Percentiles rank a stretch among this genome's conserved stretches.
These are phyloP conservation scores for Stephanodiscus minutulus DNA, from an alignment of 108 stramenopile genomes.

Conservation along the genomic window DNA sequence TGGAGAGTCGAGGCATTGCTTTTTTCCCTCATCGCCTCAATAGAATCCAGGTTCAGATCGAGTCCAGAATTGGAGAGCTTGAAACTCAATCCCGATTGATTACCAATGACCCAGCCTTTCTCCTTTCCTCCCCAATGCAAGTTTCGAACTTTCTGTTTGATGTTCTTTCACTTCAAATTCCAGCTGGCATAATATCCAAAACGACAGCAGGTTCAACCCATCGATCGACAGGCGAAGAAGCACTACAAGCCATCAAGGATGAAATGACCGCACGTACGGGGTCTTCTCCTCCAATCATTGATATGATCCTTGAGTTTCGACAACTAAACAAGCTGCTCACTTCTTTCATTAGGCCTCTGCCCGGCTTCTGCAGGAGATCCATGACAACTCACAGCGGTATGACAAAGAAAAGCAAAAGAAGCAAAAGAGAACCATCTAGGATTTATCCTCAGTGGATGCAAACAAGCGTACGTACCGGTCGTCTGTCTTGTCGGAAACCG, in stretches of 20 bases:
- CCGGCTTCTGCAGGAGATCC: constrained; percentile 26
- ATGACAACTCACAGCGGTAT: background rate
- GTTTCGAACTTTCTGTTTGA: constrained; percentile 54
- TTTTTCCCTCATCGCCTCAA: constrained; percentile 40
- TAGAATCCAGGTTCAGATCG: constrained; percentile 29
- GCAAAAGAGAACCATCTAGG: constrained; percentile 15
- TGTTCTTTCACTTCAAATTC: constrained; percentile 34
- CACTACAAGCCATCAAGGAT: constrained; percentile 47
- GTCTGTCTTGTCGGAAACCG: constrained; percentile 62
- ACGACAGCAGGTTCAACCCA: constrained; percentile 36
- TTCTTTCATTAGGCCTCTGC: constrained; percentile 51
- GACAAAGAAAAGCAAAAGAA: constrained; percentile 12
- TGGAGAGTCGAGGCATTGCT: constrained; percentile 57
- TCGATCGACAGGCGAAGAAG: constrained; percentile 59
- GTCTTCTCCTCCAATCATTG: constrained; percentile 39
- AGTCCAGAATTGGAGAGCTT: constrained; percentile 31
- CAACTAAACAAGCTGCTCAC: constrained; percentile 50
- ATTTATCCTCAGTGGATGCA: constrained; percentile 67
- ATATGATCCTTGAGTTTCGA: constrained; percentile 57
- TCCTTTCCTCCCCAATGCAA: constrained; percentile 61
- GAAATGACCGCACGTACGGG: constrained; percentile 16
- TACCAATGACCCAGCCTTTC: constrained; percentile 37
- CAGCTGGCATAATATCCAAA: constrained; percentile 30
- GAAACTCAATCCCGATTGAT: constrained; percentile 29
- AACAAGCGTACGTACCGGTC: constrained; percentile 56